These are phyloP conservation scores for Ensete glaucum DNA, from an alignment of 176 grass and related monocot genomes.

Conservation along the genomic window DNA sequence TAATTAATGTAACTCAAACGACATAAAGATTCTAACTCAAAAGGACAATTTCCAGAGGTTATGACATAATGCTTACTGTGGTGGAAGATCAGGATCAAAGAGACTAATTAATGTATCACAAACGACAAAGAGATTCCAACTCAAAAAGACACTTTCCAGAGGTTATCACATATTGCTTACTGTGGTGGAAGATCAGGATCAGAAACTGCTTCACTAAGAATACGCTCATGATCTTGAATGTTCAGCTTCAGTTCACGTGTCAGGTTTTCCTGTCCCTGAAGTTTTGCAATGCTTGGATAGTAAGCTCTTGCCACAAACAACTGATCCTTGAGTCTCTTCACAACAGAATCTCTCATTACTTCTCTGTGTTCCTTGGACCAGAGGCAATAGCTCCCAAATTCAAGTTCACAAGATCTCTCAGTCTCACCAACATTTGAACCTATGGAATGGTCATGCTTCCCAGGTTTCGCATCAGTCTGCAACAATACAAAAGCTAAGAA, in stretches of 20 bases:
- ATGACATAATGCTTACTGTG: no score
- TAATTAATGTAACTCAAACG: no score
- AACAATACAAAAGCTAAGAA: not conserved
- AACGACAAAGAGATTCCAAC: no score
- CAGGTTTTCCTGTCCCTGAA: constrained; percentile 46
- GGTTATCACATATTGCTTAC: not conserved
- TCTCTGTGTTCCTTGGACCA: constrained; percentile 78
- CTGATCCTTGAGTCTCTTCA: constrained; percentile 72
- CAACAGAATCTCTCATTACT: constrained; percentile 50
- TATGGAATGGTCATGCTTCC: not conserved
- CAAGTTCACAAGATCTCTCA: constrained; percentile 48
- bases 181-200: constrained; percentile 47
- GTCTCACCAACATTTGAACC: constrained; percentile 9
- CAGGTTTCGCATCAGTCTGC: not conserved
- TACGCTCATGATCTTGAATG: constrained; percentile 84
- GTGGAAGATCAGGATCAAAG: no score
- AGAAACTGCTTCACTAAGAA: constrained; percentile 60
- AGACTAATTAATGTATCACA: no score
- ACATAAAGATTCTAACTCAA: no score
- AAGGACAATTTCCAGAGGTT: no score
- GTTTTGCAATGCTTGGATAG: constrained; percentile 77
- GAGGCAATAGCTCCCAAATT: constrained; percentile 78
- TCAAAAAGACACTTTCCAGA: not conserved
- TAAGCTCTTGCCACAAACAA: constrained; percentile 74
- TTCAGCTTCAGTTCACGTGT: constrained; percentile 56